Base-by-base conservation (phyloP, 1,139 yeast species). In the Candida gigantensis region DNA sequence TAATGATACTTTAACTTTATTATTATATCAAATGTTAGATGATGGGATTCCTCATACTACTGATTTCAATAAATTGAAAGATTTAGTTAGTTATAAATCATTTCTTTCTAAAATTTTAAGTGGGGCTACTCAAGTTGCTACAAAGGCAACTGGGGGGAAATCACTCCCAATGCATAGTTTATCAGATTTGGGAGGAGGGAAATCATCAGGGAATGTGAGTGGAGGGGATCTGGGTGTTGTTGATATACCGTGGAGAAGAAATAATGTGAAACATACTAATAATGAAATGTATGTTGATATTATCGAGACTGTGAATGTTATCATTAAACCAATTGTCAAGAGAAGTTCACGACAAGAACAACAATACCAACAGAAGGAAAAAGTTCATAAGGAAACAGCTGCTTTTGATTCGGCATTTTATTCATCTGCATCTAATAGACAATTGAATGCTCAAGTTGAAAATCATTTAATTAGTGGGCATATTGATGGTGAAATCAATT, bases 241-340 rank as follows among this genome's bases (percentile, higher is more conserved):
- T n/a, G 49, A 52, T 18, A 73, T 74, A 8, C 92, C 94, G 1
- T 88, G 96, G 96, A 72, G 96, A 50, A 65, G 80, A 33, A 59
- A 81, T 5, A 74, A 78, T 42, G 81, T 83, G 9, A 72, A 74
- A 41, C 78, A 84, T 57, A 72, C 86, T 5, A 81, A 79, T 46
- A 86, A 88, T 55, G 96, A 89, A 58, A 73, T 89, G 62, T 86
- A 80, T 56, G 83, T 89, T 7, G 97, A 89, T 57, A 58, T 89
- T 4, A 63, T 71, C 5, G 96, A 88, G 55, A 65, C 72, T 0
- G 58, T 86, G 13, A 70, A 65, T 45, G 70, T 76, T 27, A 66
- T 73, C 23, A 64, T 67, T 26, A 56, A 57, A 35, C 66, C 67
- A n/a, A 40, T 46, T 11, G 24, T 44, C 5, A 49, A 42, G 28